These are phyloP conservation scores for Triglochin maritima DNA, from an alignment of 106 monocot species.

Conservation along the genomic window DNA sequence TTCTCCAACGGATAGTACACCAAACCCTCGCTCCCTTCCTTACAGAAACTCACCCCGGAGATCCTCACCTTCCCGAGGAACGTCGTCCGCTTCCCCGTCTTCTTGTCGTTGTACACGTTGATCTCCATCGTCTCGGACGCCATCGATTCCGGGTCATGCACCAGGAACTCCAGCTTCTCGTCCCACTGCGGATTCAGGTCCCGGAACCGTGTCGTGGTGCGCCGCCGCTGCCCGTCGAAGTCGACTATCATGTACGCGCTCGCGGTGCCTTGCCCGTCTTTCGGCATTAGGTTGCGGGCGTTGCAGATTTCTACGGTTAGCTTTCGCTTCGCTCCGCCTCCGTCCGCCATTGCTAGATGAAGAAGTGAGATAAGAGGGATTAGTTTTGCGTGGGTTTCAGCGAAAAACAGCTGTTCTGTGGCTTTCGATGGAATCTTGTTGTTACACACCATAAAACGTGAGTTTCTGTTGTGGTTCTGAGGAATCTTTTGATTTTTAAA, in stretches of 20 bases:
- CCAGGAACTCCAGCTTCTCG: slow-evolving; percentile 80
- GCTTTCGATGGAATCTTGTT: too few species aligned
- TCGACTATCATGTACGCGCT: slow-evolving; percentile 81
- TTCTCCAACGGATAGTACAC: slow-evolving; percentile 92
- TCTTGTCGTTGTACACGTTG: slow-evolving; percentile 93
- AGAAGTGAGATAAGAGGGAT: not conserved
- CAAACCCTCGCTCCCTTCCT: slow-evolving; percentile 40
- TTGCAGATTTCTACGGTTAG: slow-evolving; percentile 72
- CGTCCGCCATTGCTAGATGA: not conserved
- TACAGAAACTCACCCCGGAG: slow-evolving; percentile 45
- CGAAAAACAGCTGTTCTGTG: too few species aligned
- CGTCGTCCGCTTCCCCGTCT: slow-evolving; percentile 22
- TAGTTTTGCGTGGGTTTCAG: too few species aligned
- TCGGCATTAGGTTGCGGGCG: slow-evolving; percentile 82
- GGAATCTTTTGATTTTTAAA: too few species aligned
- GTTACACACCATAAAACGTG: too few species aligned
- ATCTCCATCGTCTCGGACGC: slow-evolving; percentile 50
- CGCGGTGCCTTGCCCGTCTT: slow-evolving; percentile 93
- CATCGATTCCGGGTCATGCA: slow-evolving; percentile 63
- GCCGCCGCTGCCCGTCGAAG: slow-evolving; percentile 80
- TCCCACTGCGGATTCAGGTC: slow-evolving; percentile 92
- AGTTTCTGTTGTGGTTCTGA: too few species aligned
- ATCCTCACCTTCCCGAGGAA: slow-evolving; percentile 86
- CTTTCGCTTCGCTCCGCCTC: slow-evolving; percentile 21
- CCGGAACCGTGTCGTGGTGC: slow-evolving; percentile 59